Evolutionary conservation across 1,139 yeast species (phyloP).

Genomic region (Yamadazyma conglobata): DNA sequence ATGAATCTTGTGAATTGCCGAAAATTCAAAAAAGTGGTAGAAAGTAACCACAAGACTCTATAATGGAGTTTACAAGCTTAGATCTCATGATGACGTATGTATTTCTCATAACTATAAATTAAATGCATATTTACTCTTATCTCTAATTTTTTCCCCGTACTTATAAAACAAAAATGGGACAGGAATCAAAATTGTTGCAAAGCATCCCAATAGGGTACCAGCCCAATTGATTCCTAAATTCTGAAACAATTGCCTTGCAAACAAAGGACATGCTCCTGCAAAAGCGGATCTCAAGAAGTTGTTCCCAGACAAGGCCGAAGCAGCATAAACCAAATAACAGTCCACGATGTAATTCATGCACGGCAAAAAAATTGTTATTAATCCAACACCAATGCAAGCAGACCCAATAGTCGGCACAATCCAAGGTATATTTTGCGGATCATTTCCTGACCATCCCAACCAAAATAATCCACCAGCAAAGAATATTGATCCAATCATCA

Average conservation of each 20-base stretch:
- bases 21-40: no score
- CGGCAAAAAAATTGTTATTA: constrained; percentile 70
- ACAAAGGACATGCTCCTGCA: constrained; percentile 48
- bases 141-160: constrained; percentile 61
- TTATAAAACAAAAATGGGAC: constrained; percentile 67
- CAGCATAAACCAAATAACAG: constrained; percentile 71
- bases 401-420: constrained; percentile 76
- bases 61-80: no score
- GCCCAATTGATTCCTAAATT: constrained; percentile 81
- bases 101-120: constrained; percentile 1
- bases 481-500: constrained; percentile 61
- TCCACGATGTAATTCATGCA: constrained; percentile 77
- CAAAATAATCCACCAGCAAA: constrained; percentile 78
- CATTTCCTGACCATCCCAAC: constrained; percentile 82
- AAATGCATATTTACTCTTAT: constrained; percentile 52
- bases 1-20: no score
- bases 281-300: constrained; percentile 63
- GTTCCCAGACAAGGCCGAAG: constrained; percentile 88
- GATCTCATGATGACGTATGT: no score
- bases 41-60: no score
- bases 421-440: constrained; percentile 66
- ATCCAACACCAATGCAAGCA: constrained; percentile 65
- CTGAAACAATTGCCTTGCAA: constrained; percentile 64
- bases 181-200: constrained; percentile 59
- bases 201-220: constrained; percentile 66